Evolutionary conservation across 2,329 filamentous ascomycete genomes (phyloP).

Genomic region (Thermoascus crustaceus): DNA sequence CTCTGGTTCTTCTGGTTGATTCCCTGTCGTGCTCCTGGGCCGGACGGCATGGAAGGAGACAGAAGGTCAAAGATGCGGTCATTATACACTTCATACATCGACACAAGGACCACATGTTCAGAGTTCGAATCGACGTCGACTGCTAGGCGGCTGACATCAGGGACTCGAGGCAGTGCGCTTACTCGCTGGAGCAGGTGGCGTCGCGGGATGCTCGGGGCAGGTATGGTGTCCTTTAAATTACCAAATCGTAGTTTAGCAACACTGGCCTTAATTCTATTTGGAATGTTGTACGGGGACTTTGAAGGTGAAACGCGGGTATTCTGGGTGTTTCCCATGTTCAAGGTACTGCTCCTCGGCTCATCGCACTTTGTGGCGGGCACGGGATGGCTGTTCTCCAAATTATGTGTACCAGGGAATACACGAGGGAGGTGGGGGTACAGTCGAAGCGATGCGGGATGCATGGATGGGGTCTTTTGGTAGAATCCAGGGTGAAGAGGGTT

Average conservation of each 20-base stretch:
- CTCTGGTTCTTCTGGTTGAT: constrained; percentile 60
- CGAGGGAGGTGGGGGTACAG: constrained; percentile 9
- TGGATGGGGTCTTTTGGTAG: constrained; percentile 13
- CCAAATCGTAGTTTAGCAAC: constrained; percentile 31
- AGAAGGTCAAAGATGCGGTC: constrained; percentile 94
- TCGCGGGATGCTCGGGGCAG: constrained; percentile 49
- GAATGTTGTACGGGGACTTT: too few species aligned
- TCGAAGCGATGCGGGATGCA: constrained; percentile 12
- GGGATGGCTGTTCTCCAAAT: too few species aligned
- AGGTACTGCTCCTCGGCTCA: too few species aligned
- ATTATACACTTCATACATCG: constrained; percentile 99
- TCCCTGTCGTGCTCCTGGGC: constrained; percentile 33
- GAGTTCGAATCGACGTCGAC: constrained; percentile 59
- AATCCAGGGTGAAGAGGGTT: constrained; percentile 24
- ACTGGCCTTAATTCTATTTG: constrained; percentile 14
- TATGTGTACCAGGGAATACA: constrained; percentile 7
- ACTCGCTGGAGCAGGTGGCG: constrained; percentile 58
- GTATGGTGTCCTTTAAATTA: constrained; percentile 47
- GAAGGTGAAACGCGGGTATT: too few species aligned
- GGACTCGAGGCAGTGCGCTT: constrained; percentile 62
- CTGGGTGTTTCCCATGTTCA: too few species aligned
- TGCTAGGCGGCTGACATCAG: constrained; percentile 63
- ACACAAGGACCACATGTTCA: constrained; percentile 82
- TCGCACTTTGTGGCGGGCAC: too few species aligned
- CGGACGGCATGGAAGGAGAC: constrained; percentile 44